Evolutionary conservation across 2,329 filamentous ascomycete species (phyloP).

Genomic region (Trichoderma guizhouense): DNA sequence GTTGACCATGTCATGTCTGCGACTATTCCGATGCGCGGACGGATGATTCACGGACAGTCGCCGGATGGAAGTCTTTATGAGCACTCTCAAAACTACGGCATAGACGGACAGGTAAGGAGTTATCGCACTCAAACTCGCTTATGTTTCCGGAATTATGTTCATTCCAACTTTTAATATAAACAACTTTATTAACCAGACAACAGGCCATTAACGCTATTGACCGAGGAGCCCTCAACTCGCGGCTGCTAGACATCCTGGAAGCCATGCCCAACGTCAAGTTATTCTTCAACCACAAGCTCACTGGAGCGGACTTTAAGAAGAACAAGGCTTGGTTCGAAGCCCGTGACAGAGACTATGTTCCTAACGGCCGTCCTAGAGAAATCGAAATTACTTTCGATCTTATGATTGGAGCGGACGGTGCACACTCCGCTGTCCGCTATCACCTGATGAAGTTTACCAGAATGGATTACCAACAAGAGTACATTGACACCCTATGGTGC

Average conservation of each 20-base stretch:
- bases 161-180: not conserved
- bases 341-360: constrained; percentile 33
- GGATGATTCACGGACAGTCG: constrained; percentile 84
- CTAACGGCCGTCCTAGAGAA: constrained; percentile 56
- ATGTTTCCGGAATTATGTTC: too few species aligned
- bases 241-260: constrained; percentile 79
- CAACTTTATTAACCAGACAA: constrained; percentile 9
- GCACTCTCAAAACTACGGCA: constrained; percentile 86
- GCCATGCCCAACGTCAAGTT: constrained; percentile 84
- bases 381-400: constrained; percentile 86
- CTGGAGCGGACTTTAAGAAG: constrained; percentile 76
- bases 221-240: constrained; percentile 76
- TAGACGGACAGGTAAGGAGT: constrained; percentile 71
- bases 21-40: constrained; percentile 89
- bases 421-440: constrained; percentile 85
- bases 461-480: constrained; percentile 89
- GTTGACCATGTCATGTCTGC: constrained; percentile 70
- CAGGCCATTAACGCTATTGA: constrained; percentile 85
- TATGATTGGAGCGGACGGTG: constrained; percentile 91
- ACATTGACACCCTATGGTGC: constrained; percentile 96
- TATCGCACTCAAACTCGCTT: not conserved
- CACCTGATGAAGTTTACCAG: constrained; percentile 94
- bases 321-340: constrained; percentile 86
- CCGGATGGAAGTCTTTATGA: constrained; percentile 67
- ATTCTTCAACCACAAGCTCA: constrained; percentile 91